Conservation (phyloP, 805 yeast species). For the Saccharomycopsis vini region DNA sequence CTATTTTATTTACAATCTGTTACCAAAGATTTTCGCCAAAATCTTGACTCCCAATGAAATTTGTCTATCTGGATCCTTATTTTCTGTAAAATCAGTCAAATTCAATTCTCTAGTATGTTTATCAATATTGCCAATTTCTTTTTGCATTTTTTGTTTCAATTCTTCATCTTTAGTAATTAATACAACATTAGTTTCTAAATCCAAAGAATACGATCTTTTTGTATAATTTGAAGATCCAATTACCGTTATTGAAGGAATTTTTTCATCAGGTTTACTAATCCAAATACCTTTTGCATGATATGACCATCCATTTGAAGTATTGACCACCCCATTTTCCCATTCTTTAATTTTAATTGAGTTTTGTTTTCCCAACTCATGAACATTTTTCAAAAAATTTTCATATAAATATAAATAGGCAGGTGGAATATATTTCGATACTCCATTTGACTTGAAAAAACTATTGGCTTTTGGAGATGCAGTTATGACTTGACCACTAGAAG, state of each 20-base stretch:
- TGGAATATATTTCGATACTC: slow-evolving; percentile 75
- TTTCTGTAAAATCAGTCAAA: slow-evolving; percentile 46
- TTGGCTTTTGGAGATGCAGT: slow-evolving; percentile 93
- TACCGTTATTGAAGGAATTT: slow-evolving; percentile 62
- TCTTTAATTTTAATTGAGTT: slow-evolving; percentile 49
- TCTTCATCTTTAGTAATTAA: slow-evolving; percentile 59
- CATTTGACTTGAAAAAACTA: slow-evolving; percentile 80
- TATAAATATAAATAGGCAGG: slow-evolving; percentile 79
- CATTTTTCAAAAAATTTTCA: slow-evolving; percentile 48
- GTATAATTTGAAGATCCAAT: slow-evolving; percentile 94
- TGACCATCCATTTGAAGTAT: slow-evolving; percentile 84
- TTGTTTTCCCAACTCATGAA: slow-evolving; percentile 3
- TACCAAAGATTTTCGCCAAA: slow-evolving; percentile 57
- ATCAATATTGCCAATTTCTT: slow-evolving; percentile 56
- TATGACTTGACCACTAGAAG: slow-evolving; percentile 55
- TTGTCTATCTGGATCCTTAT: slow-evolving; percentile 45
- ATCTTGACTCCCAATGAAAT: slow-evolving; percentile 55
- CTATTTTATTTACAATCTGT: slow-evolving; percentile 24
- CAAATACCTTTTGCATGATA: slow-evolving; percentile 97
- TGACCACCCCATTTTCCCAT: slow-evolving; percentile 84
- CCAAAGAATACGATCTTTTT: slow-evolving; percentile 76
- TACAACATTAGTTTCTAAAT: slow-evolving; percentile 81
- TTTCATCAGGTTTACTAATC: slow-evolving; percentile 53
- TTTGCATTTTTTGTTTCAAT: slow-evolving; percentile 46
- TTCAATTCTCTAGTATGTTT: slow-evolving; percentile 42